These are phyloP conservation scores for Xylaria telfairii DNA, from an alignment of 495 filamentous ascomycete species.

Conservation along the genomic window DNA sequence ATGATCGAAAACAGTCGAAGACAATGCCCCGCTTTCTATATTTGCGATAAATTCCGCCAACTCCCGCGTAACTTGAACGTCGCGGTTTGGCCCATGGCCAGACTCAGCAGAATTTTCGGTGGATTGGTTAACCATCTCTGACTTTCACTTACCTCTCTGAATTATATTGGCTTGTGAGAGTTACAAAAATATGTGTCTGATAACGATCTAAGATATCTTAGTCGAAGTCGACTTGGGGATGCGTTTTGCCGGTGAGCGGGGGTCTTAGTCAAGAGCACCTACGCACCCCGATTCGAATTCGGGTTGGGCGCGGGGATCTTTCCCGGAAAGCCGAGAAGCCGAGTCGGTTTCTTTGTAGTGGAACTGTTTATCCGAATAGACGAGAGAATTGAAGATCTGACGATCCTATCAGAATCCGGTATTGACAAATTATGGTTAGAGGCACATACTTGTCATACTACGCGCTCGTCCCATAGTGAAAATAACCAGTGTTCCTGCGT, in stretches of 20 bases:
- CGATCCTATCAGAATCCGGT: no score
- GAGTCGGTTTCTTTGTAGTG: not conserved
- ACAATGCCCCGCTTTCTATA: not conserved
- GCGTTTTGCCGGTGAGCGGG: not conserved
- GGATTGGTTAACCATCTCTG: not conserved
- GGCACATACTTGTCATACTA: no score
- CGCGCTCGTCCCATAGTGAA: no score
- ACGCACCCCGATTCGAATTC: not conserved
- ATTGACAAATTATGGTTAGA: no score
- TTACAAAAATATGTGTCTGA: not conserved
- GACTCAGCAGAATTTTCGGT: not conserved
- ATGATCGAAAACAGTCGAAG: not conserved
- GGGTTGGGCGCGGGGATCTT: not conserved
- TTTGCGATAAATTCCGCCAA: not conserved
- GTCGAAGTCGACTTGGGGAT: not conserved
- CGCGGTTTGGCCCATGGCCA: not conserved
- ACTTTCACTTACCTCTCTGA: not conserved
- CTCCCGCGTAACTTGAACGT: not conserved
- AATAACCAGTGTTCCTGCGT: no score
- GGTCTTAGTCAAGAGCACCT: not conserved
- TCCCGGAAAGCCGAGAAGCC: not conserved
- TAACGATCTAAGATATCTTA: not conserved
- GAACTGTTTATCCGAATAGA: not conserved
- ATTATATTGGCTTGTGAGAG: not conserved
- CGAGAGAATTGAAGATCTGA: not conserved